Evolutionary conservation across 1,284 basidiomycete genomes (phyloP).

Genomic region (Cryptococcus maquisensis): DNA sequence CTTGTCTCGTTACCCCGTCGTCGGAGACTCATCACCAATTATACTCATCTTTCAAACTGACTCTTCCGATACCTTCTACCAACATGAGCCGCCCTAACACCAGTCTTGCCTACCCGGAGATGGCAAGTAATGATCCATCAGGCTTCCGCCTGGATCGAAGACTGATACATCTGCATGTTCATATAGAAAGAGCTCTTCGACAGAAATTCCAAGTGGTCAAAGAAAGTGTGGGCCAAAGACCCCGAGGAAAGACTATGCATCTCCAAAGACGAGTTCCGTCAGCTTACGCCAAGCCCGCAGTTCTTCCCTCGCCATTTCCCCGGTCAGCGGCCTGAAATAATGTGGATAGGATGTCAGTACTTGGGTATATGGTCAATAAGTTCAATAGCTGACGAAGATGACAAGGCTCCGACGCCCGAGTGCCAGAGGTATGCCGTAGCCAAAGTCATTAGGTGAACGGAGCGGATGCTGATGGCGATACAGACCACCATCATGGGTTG

Average conservation of each 20-base stretch:
- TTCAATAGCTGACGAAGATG: too few relatives aligned
- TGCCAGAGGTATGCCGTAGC: conserved; percentile 25
- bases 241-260: conserved; percentile 19
- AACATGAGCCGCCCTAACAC: conserved; percentile 6
- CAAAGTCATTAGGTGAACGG: too few relatives aligned
- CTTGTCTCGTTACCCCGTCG: too few relatives aligned
- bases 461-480: too few relatives aligned
- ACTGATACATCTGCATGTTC: not conserved
- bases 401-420: conserved; percentile 44
- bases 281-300: conserved; percentile 12
- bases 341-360: conserved; percentile 46
- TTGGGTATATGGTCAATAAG: not conserved
- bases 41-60: not conserved
- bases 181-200: conserved; percentile 25
- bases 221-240: conserved; percentile 20
- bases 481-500: conserved; percentile 41
- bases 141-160: not conserved
- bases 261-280: not conserved
- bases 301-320: conserved; percentile 43
- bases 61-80: not conserved
- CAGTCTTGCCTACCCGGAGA: conserved; percentile 17
- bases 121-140: conserved; percentile 5
- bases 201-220: conserved; percentile 26
- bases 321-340: conserved; percentile 45
- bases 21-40: too few relatives aligned